Conservation (phyloP, 495 filamentous ascomycete genomes). For the Penicillium steckii region DNA sequence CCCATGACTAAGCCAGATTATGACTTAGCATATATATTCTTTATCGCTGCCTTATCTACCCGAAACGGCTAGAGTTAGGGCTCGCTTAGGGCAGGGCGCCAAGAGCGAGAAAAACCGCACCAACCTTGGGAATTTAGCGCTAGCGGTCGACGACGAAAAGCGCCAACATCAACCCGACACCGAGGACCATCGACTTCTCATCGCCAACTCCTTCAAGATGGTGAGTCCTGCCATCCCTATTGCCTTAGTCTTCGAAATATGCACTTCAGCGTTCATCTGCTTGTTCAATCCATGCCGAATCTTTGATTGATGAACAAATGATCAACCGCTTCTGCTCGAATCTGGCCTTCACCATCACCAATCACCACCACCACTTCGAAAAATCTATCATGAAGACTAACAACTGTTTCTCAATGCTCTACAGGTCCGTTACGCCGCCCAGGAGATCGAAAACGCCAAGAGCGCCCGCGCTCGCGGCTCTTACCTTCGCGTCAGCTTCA, state of each 20-base stretch:
- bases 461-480: slow-evolving; percentile 95
- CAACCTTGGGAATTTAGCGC: slow-evolving; percentile 32
- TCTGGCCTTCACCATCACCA: not conserved
- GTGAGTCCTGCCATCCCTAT: slow-evolving; percentile 42
- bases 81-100: slow-evolving; percentile 48
- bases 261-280: slow-evolving; percentile 2
- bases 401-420: slow-evolving; percentile 24
- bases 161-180: slow-evolving; percentile 48
- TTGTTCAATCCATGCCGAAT: slow-evolving; percentile 10
- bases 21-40: slow-evolving; percentile 3
- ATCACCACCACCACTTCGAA: slow-evolving; percentile 5
- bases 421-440: slow-evolving; percentile 97
- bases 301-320: slow-evolving; percentile 1
- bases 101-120: slow-evolving; percentile 49
- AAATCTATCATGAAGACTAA: slow-evolving; percentile 28
- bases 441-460: slow-evolving; percentile 82
- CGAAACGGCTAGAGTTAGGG: slow-evolving; percentile 48
- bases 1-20: slow-evolving; percentile 13
- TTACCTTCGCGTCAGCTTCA: slow-evolving; percentile 98
- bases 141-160: slow-evolving; percentile 45
- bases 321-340: slow-evolving; percentile 1
- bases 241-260: slow-evolving; percentile 9
- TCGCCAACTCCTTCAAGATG: slow-evolving; percentile 56
- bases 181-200: slow-evolving; percentile 46
- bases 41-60: no score